Evolutionary conservation across 495 filamentous ascomycete genomes (phyloP), one percentile per base, ranked within the genome.

Genomic region (Aspergillus baeticus): DNA sequence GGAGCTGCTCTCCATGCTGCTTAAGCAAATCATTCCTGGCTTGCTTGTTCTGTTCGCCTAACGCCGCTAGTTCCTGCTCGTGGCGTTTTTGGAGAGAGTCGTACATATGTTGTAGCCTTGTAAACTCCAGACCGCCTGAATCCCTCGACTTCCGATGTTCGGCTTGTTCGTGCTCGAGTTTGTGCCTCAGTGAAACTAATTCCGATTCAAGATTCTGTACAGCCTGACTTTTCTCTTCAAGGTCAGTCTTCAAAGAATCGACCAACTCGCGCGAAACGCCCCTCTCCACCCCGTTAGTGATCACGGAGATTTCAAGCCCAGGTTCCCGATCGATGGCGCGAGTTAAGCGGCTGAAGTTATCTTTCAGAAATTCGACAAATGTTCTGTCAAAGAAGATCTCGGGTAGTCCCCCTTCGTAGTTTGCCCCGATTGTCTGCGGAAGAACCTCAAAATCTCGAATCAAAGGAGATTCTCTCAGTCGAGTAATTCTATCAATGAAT

Each of bases 311-410:
- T 65, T 98, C 94, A 36, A 92, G 73, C 8, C 84, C 90, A 5
- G 94, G 94, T 56, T 96, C 91, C 46, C 92, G 87, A 68, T 98
- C 94, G 63, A 98, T 90, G 17, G 93, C 89, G 51, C 91, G 83
- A 17, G 87, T 75, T 50, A 97, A 74, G 29, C 92, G 89, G 57
- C 87, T 91, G 66, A 92, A 98, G 66, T 96, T 94, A 62, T 97
- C 91, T 66, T 96, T 96, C 57, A 97, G 80, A 66, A 98, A 96
- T 56, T 96, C 92, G 36, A 98, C 84, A 68, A 98, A 98, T 0
- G 84, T 82, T 38, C 81, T 79, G 62, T 96, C 90, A 55, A 98
- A 92, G 65, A 84, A 92, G 6, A 96, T 87, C 17, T 94, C 88
- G 18, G 93, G 91, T 5, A 93, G 77, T 22, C 81, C 80, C 26